Evolutionary conservation across 345 rosid genomes (phyloP).

Genomic region (Syzygium aromaticum): DNA sequence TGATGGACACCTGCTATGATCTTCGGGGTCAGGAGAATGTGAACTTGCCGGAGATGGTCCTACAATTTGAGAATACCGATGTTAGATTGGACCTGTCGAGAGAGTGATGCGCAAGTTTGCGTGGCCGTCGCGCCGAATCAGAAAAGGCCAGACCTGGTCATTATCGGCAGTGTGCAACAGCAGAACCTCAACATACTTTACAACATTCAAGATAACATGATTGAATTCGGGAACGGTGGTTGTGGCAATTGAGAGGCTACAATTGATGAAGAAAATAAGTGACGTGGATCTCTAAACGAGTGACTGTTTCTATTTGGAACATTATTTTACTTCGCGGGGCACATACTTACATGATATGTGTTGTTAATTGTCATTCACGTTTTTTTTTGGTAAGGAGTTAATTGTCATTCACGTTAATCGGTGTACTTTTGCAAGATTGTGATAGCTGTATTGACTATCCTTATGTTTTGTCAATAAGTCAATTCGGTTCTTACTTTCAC

Average conservation of each 20-base stretch:
- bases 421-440: neutral
- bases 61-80: constrained; percentile 1
- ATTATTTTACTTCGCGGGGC: neutral
- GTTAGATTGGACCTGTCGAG: constrained; percentile 6
- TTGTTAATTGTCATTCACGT: neutral
- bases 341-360: neutral
- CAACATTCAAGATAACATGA: neutral
- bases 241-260: constrained; percentile 4
- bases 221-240: constrained; percentile 10
- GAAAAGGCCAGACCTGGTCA: neutral
- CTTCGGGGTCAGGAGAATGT: neutral
- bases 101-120: constrained; percentile 13
- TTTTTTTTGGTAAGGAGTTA: too few relatives aligned
- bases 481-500: neutral
- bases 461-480: neutral
- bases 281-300: neutral
- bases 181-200: constrained; percentile 3
- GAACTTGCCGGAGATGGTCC: neutral
- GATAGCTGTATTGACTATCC: neutral
- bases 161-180: constrained; percentile 21
- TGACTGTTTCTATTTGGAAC: neutral
- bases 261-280: neutral
- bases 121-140: constrained; percentile 14
- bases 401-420: neutral
- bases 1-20: constrained; percentile 12